Base-by-base conservation (phyloP, 371 early-diverging fungal species). In the Mortierella sp. region DNA sequence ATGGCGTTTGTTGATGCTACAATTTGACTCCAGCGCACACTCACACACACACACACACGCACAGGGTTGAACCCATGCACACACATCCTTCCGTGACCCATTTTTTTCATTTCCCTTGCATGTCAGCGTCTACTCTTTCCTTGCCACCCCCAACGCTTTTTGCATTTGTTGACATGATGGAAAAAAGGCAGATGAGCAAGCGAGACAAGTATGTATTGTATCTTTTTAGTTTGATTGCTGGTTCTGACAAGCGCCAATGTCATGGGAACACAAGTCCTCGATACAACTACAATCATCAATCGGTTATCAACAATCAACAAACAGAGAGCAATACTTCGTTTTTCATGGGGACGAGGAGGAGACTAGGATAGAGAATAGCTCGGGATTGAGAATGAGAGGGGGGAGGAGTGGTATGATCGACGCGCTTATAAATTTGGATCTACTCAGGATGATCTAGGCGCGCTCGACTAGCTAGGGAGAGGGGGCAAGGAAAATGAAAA, bases 1-100 rank as follows among this genome's bases (percentile, higher is more conserved):
- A 65, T 65, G 65, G 41, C 16, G 65, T 38, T 65, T 65, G 41
- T 21, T 38, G 65, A 65, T 65, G 60, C 60, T 60, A 60, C 32
- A 60, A 14, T 16, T 51, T 16, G 51, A 16, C 21, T 21, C 5
- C 5, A 51, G 21, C 32, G n/a, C 27, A 55, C 55, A 7, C n/a
- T n/a, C 14, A 32, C 16, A 14, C 29, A 7, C n/a, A 55, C 14
- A 32, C 16, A 14, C 29, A n/a, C n/a, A 21, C 54, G 21, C 54
- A 24, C n/a, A 55, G 6, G 21, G 18, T 51, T 16, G 21, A 21
- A 3, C 51, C 51, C 56, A 58, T 27, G 58, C 12, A 27, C 29
- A 60, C 4, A 27, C 14, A 60, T 32, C 29, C 4, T 12, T 51
- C 32, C 14, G 16, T 32, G 60, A 60, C 32, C 60, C 32, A 32